Evolutionary conservation across 1,284 basidiomycete species (phyloP), one percentile per base, ranked within the genome.

Genomic region (Paramarasmius palmivorus): DNA sequence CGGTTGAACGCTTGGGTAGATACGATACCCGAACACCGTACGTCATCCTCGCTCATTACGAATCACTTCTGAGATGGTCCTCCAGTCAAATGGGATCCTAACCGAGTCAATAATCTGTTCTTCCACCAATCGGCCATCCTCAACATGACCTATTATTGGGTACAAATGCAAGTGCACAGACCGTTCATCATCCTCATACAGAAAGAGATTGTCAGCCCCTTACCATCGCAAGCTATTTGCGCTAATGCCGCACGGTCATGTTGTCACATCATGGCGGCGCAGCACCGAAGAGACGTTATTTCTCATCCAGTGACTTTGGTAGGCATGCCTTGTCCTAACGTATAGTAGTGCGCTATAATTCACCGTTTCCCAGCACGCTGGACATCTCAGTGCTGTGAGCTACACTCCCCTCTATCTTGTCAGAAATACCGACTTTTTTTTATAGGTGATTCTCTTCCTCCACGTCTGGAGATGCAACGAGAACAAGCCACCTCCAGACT

Each of bases 1-100:
- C 73, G 72, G 1, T 64, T 82, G 48, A 81, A 81, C 55, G 65
- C 73, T 14, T 82, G 78, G 79, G 71, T 77, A 2, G 75, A 79
- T 49, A 61, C 68, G 1, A 68, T 81, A 8, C 79, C 80, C 0
- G 69, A 73, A 37, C 70, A 75, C 39, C 70, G 58, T 72, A 67
- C 12, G 62, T 54, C 36, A 49, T 17, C 50, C 23, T 46, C 2
- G 22, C 15, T 26, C n/a, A 3, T 2, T 6, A 32, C 25, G 25
- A 5, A 17, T 14, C 7, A 42, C 2, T 14, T 25, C 5, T 22
- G n/a, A 26, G n/a, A 12, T 46, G n/a, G 17, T 8, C 19, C 9
- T 3, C 2, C 17, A 71, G 69, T 72, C 36, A 61, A 63, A 38
- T 82, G 79, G 78, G 74, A 79, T 57, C 72, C 75, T 0, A 66